Evolutionary conservation across 192 early-diverging fungal species (phyloP).

Genomic region (Coemansia guatemalensis): DNA sequence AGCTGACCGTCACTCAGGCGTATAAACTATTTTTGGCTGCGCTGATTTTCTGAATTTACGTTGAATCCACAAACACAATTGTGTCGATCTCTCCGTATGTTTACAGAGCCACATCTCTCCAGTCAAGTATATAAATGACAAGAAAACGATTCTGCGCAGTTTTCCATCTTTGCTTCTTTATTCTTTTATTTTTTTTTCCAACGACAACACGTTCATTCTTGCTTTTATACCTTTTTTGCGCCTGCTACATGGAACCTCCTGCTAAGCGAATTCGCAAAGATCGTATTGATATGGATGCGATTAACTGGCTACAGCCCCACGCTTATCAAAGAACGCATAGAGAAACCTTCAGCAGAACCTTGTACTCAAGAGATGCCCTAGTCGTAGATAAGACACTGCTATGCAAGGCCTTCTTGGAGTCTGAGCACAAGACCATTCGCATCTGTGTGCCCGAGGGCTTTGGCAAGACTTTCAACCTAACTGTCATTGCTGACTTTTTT

Average conservation of each 20-base stretch:
- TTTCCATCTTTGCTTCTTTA: no score
- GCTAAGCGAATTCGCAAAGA: background rate
- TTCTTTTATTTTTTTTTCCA: no score
- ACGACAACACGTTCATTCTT: background rate
- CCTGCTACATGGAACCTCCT: background rate
- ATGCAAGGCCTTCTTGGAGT: constrained; percentile 13
- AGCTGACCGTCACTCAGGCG: no score
- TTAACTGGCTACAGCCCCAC: background rate
- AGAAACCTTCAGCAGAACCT: background rate
- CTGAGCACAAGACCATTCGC: background rate
- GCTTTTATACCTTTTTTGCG: no score
- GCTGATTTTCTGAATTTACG: no score
- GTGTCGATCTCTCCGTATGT: no score
- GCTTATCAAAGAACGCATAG: background rate
- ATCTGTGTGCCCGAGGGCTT: constrained; percentile 5
- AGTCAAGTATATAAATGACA: no score
- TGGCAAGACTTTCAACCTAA: constrained; percentile 2
- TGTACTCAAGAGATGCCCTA: background rate
- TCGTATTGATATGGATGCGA: background rate
- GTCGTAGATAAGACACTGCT: constrained; percentile 2
- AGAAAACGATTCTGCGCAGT: no score
- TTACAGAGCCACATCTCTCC: no score
- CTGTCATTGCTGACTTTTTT: constrained; percentile 1
- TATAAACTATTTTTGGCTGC: no score
- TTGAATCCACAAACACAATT: no score